Evolutionary conservation across 106 monocot species (phyloP), one percentile per base, ranked within the genome.

Genomic region (Posidonia australis): DNA sequence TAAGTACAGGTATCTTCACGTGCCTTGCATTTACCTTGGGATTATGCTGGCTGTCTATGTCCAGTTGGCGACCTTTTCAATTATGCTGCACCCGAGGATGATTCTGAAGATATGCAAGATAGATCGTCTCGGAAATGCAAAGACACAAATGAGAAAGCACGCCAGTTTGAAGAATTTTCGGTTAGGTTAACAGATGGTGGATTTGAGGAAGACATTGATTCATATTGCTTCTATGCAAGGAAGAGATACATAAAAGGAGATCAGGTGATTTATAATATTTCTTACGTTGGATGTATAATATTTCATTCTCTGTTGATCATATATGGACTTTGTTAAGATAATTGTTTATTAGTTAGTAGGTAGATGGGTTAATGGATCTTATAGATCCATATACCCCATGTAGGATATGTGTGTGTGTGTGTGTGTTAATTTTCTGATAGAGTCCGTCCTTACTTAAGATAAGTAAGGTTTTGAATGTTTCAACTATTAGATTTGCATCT

Each of bases 41-140:
- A 99, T 66, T 42, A 65, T 71, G 88, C 98, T 70, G 91, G 91
- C 49, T 99, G 91, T 67, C 61, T 99, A 49, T 99, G 98, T 70
- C 98, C 88, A 63, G 70, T 99, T 70, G 98, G 91, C 27, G 88
- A 92, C 77, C 77, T 99, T 63, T 99, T 99, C 71, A 99, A 99
- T 67, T 91, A 92, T 80, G 87, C 82, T 59, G 85, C 91, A 63
- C 98, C 98, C 42, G 82, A 73, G 24, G 81, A 74, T 41, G 75
- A 76, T 14, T 20, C 45, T 29, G 76, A 80, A 20, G 61, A 26
- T 57, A 44, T 0, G 32, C 27, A 7, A 63, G 49, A 46, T 51
- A 24, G 45, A 9, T 17, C 58, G 13, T 6, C 58, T 58, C 28
- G 58, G 14, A 17, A 58, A 2, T 58, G 13, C 9, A 57, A 54